Base-by-base conservation (phyloP, 1,284 basidiomycete species). In the Rhodotorula mucilaginosa region DNA sequence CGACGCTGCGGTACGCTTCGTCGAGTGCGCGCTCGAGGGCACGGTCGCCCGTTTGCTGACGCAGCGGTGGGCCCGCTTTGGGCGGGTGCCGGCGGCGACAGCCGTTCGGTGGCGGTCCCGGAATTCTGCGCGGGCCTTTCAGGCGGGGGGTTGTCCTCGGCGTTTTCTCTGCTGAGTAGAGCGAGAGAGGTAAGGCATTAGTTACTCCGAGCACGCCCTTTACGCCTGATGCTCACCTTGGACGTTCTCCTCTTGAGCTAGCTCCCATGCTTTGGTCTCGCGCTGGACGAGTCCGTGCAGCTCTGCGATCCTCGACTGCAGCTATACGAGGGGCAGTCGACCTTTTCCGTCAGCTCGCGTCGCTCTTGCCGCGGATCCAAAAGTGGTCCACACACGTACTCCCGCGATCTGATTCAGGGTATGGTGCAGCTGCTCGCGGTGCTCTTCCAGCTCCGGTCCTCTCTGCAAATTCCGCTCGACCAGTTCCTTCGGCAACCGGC, bases 321-420 rank as follows among this genome's bases (percentile, higher is more conserved):
- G 56, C 72, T 74, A 44, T 21, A 39, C 1, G 10, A 8, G n/a
- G 5, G 2, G 0, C 5, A 18, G 21, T 0, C 1, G 6, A 23
- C 21, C 15, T 29, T 26, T 46, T 23, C 23, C n/a, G 58, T 61
- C 46, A 44, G 60, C 39, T 2, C 6, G 3, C 34, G 21, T 5
- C 26, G 13, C 21, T 59, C 23, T 5, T 23, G 3, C 12, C 23
- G 49, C 15, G 2, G 47, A 18, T 34, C 34, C 34, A 4, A 23
- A 0, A 26, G 18, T 31, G 2, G 39, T 15, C 46, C 5, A 29
- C 1, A 13, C 16, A 48, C 73, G 49, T 29, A 74, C 68, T 2
- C 73, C 74, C 6, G 72, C 70, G n/a, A 76, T 47, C 39, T 63
- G 23, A 52, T 76, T 76, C 18, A 76, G 65, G 51, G 44, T 47